phyloP scores from a whole-genome alignment of 805 yeast genomes.

The Dipodascus albidus region DNA sequence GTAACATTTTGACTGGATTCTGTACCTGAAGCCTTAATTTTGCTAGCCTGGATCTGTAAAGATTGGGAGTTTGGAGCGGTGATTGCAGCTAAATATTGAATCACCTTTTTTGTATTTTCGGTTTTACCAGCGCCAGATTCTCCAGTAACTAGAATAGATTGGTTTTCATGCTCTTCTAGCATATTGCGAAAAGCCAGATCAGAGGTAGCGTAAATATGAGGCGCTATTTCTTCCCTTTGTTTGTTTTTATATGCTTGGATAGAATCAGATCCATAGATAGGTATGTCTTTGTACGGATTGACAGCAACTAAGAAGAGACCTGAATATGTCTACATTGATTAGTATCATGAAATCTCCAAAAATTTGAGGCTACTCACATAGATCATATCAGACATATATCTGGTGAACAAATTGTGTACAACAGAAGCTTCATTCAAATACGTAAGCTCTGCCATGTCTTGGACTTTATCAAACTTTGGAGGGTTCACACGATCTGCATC shows the following conservation, averaged over 20 bases:
- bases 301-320: constrained; percentile 93
- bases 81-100: constrained; percentile 79
- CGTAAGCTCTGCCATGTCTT: constrained; percentile 93
- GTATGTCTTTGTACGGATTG: constrained; percentile 73
- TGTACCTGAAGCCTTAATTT: no score
- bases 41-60: no score
- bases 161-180: constrained; percentile 58
- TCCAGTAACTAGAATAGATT: constrained; percentile 93
- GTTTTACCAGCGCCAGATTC: constrained; percentile 99
- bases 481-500: constrained; percentile 70
- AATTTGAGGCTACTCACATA: constrained; percentile 14
- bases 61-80: constrained; percentile 25
- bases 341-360: not conserved
- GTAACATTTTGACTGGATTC: constrained; percentile 19
- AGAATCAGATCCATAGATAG: constrained; percentile 54
- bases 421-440: constrained; percentile 93
- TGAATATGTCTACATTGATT: constrained; percentile 64
- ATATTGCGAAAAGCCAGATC: constrained; percentile 77
- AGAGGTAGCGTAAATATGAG: constrained; percentile 87
- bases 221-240: constrained; percentile 35
- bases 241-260: constrained; percentile 44
- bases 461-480: constrained; percentile 74
- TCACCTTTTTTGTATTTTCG: constrained; percentile 89
- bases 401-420: constrained; percentile 63
- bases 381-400: constrained; percentile 70